Base-by-base conservation (phyloP, 2,329 filamentous ascomycete genomes). In the Aspergillus oerlinghausenensis region DNA sequence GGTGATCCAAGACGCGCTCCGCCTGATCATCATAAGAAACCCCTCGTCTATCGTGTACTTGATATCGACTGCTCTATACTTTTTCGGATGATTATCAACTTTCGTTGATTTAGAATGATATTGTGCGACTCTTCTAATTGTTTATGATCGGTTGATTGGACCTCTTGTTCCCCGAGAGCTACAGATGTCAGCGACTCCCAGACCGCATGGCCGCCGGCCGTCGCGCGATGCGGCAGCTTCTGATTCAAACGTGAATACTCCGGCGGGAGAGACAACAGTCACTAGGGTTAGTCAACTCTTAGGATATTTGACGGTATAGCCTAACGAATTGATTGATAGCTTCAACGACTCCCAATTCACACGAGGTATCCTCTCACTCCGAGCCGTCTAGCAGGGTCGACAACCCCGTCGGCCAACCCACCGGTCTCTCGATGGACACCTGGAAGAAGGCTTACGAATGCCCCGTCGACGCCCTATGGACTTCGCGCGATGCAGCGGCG, bases 381-480 rank as follows among this genome's bases (percentile, higher is more conserved):
- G 3, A 69, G 71, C 48, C 68, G 70, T 35, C 64, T 69, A 42
- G 57, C 64, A 9, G 64, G 64, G 29, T 50, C 63, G 40, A 57
- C 59, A 40, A 74, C 73, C 2, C 71, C 73, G 4, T 72, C 69
- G 17, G 64, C 63, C 25, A 69, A 70, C 51, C 66, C 71, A 21
- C 70, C 69, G 28, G 69, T 63, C 40, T 67, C 64, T 58, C 68
- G 72, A 58, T 67, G 63, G 45, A 76, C 73, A 32, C 73, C 74
- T 26, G 67, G 73, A 40, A 65, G 63, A 23, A 63, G 67, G 54
- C 66, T 60, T 35, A 60, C 53, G 49, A 69, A 63, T 19, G 77
- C 76, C 17, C 82, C 81, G 8, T 78, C 80, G 4, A 84, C 82
- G 17, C 82, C 82, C 0, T 79, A 83, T 73, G 80, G 80, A 26